Conservation (phyloP, 768 basidiomycete species). For the Leccinellum albellum region DNA sequence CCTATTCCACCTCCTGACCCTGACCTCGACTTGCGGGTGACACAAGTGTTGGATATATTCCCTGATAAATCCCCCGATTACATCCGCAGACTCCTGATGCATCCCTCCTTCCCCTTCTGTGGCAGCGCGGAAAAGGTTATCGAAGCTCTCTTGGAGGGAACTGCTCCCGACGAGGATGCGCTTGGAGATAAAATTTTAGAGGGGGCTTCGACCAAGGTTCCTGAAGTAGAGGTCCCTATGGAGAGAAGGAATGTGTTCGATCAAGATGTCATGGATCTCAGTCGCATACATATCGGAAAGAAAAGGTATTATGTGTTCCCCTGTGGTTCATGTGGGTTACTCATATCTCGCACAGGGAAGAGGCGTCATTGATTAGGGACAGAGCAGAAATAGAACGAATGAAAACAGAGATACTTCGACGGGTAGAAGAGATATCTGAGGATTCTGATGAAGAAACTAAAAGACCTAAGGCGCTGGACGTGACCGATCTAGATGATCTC, state of each 20-base stretch:
- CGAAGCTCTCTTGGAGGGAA: constrained; percentile 72
- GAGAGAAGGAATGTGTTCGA: constrained; percentile 75
- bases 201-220: background rate
- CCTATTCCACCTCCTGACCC: constrained; percentile 28
- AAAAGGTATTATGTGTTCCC: constrained; percentile 43
- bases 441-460: constrained; percentile 59
- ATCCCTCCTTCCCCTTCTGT: constrained; percentile 44
- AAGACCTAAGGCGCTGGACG: constrained; percentile 17
- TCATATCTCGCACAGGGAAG: constrained; percentile 36
- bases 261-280: constrained; percentile 63
- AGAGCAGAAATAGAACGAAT: constrained; percentile 62
- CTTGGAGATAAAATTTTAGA: constrained; percentile 15
- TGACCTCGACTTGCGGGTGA: constrained; percentile 54
- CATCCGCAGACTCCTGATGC: constrained; percentile 52
- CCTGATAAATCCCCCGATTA: constrained; percentile 58
- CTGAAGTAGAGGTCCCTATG: constrained; percentile 19
- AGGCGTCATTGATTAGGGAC: constrained; percentile 48
- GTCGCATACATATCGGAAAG: constrained; percentile 60
- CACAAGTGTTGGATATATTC: constrained; percentile 74
- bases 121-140: constrained; percentile 61
- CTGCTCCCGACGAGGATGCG: constrained; percentile 43
- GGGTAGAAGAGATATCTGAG: constrained; percentile 62
- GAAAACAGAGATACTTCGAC: constrained; percentile 79
- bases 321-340: background rate
- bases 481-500: constrained; percentile 48